A percentile compares a stretch with the other conserved stretches of the same genome.
phyloP scores from a whole-genome alignment of 164 flowering plant genomes.

The Kingdonia uniflora region DNA sequence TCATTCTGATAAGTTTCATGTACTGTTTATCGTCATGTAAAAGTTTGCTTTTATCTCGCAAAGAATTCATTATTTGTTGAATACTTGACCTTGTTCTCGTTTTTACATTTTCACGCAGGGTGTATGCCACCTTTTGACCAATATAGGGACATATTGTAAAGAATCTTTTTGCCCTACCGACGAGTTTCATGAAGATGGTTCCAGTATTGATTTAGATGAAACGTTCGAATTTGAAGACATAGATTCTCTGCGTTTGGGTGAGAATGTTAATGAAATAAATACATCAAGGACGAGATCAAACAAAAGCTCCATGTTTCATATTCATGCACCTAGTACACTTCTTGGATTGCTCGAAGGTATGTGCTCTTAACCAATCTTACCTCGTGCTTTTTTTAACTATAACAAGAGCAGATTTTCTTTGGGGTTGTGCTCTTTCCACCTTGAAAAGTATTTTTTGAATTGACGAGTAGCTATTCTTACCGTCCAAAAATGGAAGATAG shows the following conservation, averaged over 20 bases:
- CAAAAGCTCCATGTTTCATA: conserved; percentile 49
- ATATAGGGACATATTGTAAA: conserved; percentile 54
- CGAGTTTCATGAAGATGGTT: conserved; percentile 35
- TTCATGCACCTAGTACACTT: conserved; percentile 46
- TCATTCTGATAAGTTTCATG: too few species aligned
- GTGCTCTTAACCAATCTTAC: too few species aligned
- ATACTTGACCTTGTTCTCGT: too few species aligned
- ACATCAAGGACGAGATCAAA: conserved; percentile 40
- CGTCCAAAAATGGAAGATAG: too few species aligned
- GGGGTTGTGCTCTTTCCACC: too few species aligned
- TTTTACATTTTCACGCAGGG: conserved; percentile 36
- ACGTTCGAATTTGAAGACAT: conserved; percentile 48
- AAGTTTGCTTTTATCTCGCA: too few species aligned
- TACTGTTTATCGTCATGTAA: too few species aligned
- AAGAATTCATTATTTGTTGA: too few species aligned
- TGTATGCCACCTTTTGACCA: conserved; percentile 68
- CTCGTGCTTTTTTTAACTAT: too few species aligned
- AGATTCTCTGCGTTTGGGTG: conserved; percentile 53
- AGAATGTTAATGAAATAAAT: conserved; percentile 39
- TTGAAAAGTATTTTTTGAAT: too few species aligned
- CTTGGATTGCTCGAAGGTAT: conserved; percentile 56
- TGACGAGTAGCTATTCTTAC: too few species aligned
- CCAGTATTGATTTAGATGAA: conserved; percentile 32
- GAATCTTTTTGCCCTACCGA: conserved; percentile 36
- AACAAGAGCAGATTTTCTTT: too few species aligned